Base-by-base conservation (phyloP, 2,329 filamentous ascomycete species). In the Zymoseptoria ardabiliae region DNA sequence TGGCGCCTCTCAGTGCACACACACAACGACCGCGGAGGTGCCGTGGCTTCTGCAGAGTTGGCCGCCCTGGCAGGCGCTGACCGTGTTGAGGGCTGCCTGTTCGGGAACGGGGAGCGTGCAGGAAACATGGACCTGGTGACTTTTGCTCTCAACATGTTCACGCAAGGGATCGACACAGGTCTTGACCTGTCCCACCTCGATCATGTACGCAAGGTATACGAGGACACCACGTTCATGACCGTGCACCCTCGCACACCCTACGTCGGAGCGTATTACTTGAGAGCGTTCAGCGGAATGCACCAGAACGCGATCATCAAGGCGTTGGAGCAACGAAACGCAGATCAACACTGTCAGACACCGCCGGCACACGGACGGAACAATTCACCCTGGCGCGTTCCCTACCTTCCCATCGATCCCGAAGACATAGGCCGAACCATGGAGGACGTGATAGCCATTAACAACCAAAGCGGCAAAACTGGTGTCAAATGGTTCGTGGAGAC, bases 81-180 rank as follows among this genome's bases (percentile, higher is more conserved):
- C 8, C 52, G 52, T 23, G 52, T 54, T 9, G 52, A 54, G 21
- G 52, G 52, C 9, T 54, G 52, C 28, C 17, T 54, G 21, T 54
- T 54, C 35, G 52, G 52, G 4, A 54, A 54, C 21, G 52, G 52
- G 9, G 52, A 54, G 17, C 52, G 52, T 23, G 52, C 52, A 19
- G 52, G 52, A 22, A 54, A 54, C 21, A 25, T 54, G 52, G 52
- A 54, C 22, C 52, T 54, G 52, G 35, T 54, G 7, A 54, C 22
- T 1, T 54, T 21, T 19, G 52, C 19, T 17, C 52, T 54, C 13
- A 54, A 54, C 17, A 22, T 19, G 10, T 13, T 54, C 9, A 30
- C 21, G 3, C n/a, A 30, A 17, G 52, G 52, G 20, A 54, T 54
- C 19, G 52, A 54, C 21, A 19, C 19, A 19, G 25, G 25, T 9